These are phyloP conservation scores for Ambrosiella cleistominuta DNA, from an alignment of 2,329 filamentous ascomycete species.

Conservation along the genomic window DNA sequence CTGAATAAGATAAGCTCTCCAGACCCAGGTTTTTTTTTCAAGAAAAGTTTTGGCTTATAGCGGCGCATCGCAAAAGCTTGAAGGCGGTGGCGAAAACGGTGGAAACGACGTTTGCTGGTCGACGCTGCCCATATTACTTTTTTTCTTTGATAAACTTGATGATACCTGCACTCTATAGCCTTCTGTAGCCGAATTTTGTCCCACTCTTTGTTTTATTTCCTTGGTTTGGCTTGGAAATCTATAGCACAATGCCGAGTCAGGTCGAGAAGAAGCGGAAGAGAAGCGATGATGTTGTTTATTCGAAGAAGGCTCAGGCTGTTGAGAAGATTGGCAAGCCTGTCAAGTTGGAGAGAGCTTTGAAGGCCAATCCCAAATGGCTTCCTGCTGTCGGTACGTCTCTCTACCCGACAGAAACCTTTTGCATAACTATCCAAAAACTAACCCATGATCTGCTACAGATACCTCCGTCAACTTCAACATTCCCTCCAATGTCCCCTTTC, in stretches of 20 bases:
- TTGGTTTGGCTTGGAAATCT: not conserved
- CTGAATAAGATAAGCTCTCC: slow-evolving; percentile 10
- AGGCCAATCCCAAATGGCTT: slow-evolving; percentile 3
- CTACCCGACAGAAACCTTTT: too few species aligned
- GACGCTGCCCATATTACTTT: not conserved
- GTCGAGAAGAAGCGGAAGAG: slow-evolving; percentile 37
- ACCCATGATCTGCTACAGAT: slow-evolving; percentile 17
- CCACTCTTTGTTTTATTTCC: not conserved
- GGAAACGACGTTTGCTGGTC: not conserved
- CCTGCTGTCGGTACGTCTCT: slow-evolving; percentile 10
- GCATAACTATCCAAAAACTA: slow-evolving; percentile 10
- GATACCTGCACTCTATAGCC: not conserved
- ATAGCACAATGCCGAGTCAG: slow-evolving; percentile 23
- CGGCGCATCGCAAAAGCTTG: slow-evolving; percentile 6
- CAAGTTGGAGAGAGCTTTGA: slow-evolving; percentile 22
- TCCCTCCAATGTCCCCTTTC: slow-evolving; percentile 24
- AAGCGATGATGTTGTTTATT: slow-evolving; percentile 8
- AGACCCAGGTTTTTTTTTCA: slow-evolving; percentile 9
- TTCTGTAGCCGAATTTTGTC: not conserved
- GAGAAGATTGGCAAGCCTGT: slow-evolving; percentile 26
- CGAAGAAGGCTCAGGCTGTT: slow-evolving; percentile 17
- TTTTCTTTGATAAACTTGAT: not conserved
- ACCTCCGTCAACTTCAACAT: slow-evolving; percentile 23
- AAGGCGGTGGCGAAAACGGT: not conserved
- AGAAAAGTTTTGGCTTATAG: slow-evolving; percentile 15